Conservation (phyloP, 2,329 filamentous ascomycete species). For the Chrysosporium keratinophilum region DNA sequence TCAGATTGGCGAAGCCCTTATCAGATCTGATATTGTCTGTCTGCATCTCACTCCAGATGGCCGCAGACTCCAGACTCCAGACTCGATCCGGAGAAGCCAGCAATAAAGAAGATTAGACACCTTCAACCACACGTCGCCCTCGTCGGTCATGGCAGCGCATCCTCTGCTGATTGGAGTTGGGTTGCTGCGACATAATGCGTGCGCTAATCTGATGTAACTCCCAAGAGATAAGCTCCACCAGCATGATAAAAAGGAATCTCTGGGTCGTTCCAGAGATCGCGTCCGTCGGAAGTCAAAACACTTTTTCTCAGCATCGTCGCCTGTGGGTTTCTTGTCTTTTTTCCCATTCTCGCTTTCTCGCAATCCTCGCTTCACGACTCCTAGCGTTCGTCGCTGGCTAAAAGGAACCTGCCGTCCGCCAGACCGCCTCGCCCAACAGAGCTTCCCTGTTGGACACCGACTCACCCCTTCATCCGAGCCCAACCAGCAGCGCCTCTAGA, state of each 20-base stretch:
- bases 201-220: neutral
- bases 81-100: too few species aligned
- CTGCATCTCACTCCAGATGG: too few species aligned
- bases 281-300: neutral
- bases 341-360: neutral
- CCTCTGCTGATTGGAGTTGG: neutral
- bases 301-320: neutral
- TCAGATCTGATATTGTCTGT: neutral
- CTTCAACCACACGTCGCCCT: neutral
- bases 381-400: neutral
- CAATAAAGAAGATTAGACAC: too few species aligned
- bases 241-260: neutral
- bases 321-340: neutral
- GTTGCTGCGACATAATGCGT: too few species aligned
- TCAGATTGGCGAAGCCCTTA: neutral
- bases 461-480: neutral
- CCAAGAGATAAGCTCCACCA: slow-evolving; percentile 5
- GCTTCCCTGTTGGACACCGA: neutral
- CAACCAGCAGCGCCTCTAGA: neutral
- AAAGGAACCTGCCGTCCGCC: neutral
- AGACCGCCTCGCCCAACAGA: neutral
- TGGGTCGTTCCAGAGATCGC: neutral
- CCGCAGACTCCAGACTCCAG: neutral
- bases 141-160: neutral
- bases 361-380: neutral